Conservation (phyloP, 495 filamentous ascomycete species). For the Beverwykella pulmonaria region DNA sequence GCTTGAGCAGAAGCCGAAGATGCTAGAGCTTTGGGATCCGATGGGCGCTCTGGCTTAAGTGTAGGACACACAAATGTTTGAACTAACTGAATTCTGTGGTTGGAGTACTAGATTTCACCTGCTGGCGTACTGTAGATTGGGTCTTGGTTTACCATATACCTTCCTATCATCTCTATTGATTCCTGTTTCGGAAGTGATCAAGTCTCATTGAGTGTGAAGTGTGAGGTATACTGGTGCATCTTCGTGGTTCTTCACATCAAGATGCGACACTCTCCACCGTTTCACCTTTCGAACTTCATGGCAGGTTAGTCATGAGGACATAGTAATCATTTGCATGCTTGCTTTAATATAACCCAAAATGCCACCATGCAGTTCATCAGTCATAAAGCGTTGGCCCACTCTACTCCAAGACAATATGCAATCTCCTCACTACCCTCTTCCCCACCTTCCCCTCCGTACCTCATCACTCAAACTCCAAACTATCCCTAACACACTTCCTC, state of each 20-base stretch:
- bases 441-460: not conserved
- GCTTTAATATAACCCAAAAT: not conserved
- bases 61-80: not conserved
- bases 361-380: not conserved
- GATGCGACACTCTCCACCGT: too few relatives aligned
- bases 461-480: constrained; percentile 56
- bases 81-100: too few relatives aligned
- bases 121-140: too few relatives aligned
- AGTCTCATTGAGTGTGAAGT: too few relatives aligned
- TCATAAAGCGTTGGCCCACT: not conserved
- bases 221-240: too few relatives aligned
- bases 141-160: not conserved
- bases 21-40: constrained; percentile 82
- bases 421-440: not conserved
- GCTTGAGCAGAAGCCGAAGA: constrained; percentile 65
- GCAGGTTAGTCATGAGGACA: too few relatives aligned
- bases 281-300: too few relatives aligned
- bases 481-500: constrained; percentile 78
- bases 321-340: not conserved
- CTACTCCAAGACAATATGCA: not conserved
- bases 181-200: too few relatives aligned
- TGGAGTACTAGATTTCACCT: not conserved
- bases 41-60: constrained; percentile 78
- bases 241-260: too few relatives aligned
- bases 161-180: not conserved